Percentiles rank a stretch among this genome's conserved stretches.
Conservation (phyloP, 2,329 filamentous ascomycete genomes). For the Exophiala viscosa region DNA sequence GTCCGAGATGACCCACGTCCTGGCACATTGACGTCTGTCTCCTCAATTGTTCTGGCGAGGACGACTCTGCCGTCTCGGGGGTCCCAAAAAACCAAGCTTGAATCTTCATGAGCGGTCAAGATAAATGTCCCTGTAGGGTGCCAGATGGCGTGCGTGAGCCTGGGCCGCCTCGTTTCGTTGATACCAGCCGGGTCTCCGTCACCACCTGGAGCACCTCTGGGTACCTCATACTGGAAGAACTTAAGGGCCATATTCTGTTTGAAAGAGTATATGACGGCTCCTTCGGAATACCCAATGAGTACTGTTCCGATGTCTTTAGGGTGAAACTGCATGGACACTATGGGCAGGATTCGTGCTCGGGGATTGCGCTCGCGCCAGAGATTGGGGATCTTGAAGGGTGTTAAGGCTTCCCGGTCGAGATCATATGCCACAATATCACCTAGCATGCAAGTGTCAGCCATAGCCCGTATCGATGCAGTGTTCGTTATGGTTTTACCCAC, state of each 20-base stretch:
- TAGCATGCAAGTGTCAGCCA: slow-evolving; percentile 26
- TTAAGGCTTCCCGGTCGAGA: slow-evolving; percentile 72
- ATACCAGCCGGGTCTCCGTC: slow-evolving; percentile 57
- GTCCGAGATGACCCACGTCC: slow-evolving; percentile 44
- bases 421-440: slow-evolving; percentile 90
- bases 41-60: slow-evolving; percentile 74
- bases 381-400: slow-evolving; percentile 79
- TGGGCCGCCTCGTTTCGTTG: slow-evolving; percentile 64
- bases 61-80: slow-evolving; percentile 80
- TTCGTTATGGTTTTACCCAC: slow-evolving; percentile 32
- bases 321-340: slow-evolving; percentile 80
- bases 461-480: background rate
- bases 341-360: slow-evolving; percentile 58
- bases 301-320: slow-evolving; percentile 89
- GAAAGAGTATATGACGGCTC: slow-evolving; percentile 87
- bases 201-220: slow-evolving; percentile 76
- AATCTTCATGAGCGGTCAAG: slow-evolving; percentile 82
- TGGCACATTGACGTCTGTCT: slow-evolving; percentile 69
- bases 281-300: slow-evolving; percentile 83
- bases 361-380: slow-evolving; percentile 76
- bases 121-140: slow-evolving; percentile 92
- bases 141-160: slow-evolving; percentile 80
- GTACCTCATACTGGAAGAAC: slow-evolving; percentile 79
- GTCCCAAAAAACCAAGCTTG: slow-evolving; percentile 92
- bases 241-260: slow-evolving; percentile 78